Conservation (phyloP, 1,284 basidiomycete species). For the Trichosporon ovoides region DNA sequence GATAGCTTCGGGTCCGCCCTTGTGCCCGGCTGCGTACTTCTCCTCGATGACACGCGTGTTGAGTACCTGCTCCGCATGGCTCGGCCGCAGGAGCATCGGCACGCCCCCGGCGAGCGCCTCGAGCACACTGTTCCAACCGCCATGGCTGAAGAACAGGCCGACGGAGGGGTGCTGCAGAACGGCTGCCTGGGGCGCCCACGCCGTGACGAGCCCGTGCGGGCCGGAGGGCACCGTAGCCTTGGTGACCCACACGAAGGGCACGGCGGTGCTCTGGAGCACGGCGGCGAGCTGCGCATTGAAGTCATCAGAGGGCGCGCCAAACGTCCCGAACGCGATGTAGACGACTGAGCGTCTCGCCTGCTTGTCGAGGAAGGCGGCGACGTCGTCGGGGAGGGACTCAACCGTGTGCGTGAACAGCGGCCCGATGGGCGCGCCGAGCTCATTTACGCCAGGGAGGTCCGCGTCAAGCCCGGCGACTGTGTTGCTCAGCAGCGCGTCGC, state of each 20-base stretch:
- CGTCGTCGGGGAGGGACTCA: background rate
- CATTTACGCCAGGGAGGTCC: background rate
- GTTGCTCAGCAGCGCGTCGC: background rate
- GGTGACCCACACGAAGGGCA: background rate
- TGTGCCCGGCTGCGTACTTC: background rate
- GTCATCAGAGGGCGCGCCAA: background rate
- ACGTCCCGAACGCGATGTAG: background rate
- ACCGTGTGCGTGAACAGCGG: background rate
- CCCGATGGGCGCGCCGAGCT: background rate
- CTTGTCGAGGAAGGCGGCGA: background rate
- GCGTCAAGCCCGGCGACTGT: background rate
- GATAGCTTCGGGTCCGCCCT: background rate
- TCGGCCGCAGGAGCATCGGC: background rate
- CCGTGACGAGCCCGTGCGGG: background rate
- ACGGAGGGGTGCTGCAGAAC: background rate
- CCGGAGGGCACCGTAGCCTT: background rate
- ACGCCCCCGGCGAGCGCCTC: background rate
- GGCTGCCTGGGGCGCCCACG: background rate
- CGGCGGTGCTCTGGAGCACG: background rate
- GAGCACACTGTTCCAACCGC: background rate
- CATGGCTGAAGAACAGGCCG: background rate
- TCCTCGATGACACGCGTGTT: background rate
- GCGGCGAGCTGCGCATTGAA: background rate
- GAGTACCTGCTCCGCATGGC: background rate
- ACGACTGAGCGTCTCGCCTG: background rate